Conservation (phyloP, 257 asterid genomes). For the Jaltomata sinuosa region DNA sequence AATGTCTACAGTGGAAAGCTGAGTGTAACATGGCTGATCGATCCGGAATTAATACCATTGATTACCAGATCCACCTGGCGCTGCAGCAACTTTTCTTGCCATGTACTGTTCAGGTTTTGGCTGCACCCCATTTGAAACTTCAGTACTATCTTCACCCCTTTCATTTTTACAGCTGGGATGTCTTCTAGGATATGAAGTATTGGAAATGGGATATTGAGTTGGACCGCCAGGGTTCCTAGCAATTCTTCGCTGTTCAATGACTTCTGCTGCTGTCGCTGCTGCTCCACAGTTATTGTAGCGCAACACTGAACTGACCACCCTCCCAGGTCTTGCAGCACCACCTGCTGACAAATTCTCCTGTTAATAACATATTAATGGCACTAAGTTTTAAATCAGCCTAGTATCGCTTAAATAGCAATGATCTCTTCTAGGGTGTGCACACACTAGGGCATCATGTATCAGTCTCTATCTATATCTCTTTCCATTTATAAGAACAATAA, state of each 20-base stretch:
- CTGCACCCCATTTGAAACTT: constrained; percentile 24
- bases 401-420: background rate
- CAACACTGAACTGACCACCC: constrained; percentile 48
- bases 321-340: constrained; percentile 73
- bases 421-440: background rate
- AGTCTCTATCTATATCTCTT: background rate
- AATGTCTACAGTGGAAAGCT: background rate
- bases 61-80: constrained; percentile 34
- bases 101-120: constrained; percentile 38
- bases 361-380: background rate
- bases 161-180: constrained; percentile 33
- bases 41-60: constrained; percentile 24
- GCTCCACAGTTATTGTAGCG: constrained; percentile 52
- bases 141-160: constrained; percentile 27
- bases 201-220: constrained; percentile 44
- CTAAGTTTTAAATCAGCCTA: background rate
- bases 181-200: constrained; percentile 40
- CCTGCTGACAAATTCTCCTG: constrained; percentile 33
- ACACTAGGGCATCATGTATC: background rate
- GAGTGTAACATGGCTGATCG: background rate
- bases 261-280: constrained; percentile 45
- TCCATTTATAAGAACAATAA: background rate
- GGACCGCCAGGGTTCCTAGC: constrained; percentile 51
- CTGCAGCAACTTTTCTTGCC: constrained; percentile 41
- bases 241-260: constrained; percentile 48